A percentile compares a stretch with the other conserved stretches of the same genome.
Conservation (phyloP, 2,329 filamentous ascomycete species). For the Capronia epimyces region DNA sequence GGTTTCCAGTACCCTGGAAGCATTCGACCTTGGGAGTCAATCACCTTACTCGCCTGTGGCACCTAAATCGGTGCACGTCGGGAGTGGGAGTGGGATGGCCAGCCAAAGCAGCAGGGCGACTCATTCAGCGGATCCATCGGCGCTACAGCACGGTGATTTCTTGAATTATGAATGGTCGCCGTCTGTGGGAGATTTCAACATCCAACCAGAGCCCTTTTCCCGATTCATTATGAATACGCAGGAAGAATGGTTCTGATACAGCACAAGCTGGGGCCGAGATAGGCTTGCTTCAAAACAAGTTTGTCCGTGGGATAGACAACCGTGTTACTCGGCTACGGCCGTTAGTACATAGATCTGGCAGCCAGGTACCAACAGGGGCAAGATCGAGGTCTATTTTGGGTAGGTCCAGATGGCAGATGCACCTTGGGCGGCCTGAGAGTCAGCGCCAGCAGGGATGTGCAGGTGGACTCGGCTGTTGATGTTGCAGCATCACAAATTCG, state of each 20-base stretch:
- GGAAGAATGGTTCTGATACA: constrained; percentile 23
- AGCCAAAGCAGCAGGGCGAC: not conserved
- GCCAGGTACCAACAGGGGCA: too few species aligned
- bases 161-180: constrained; percentile 22
- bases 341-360: too few species aligned
- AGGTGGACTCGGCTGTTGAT: too few species aligned
- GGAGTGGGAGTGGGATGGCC: not conserved
- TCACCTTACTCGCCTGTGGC: not conserved
- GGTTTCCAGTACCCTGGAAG: constrained; percentile 12
- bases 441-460: too few species aligned
- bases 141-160: constrained; percentile 6
- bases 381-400: too few species aligned
- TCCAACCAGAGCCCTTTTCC: constrained; percentile 12
- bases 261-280: not conserved
- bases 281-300: too few species aligned
- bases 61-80: not conserved
- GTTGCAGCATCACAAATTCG: too few species aligned
- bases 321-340: too few species aligned
- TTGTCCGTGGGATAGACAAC: too few species aligned
- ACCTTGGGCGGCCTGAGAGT: too few species aligned
- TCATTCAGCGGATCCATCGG: constrained; percentile 9
- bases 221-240: constrained; percentile 19
- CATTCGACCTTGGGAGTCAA: constrained; percentile 11
- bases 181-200: constrained; percentile 15
- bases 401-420: too few species aligned